Evolutionary conservation across 2,329 filamentous ascomycete species (phyloP), one percentile per base, ranked within the genome.

Genomic region (Epichloe gansuensis): DNA sequence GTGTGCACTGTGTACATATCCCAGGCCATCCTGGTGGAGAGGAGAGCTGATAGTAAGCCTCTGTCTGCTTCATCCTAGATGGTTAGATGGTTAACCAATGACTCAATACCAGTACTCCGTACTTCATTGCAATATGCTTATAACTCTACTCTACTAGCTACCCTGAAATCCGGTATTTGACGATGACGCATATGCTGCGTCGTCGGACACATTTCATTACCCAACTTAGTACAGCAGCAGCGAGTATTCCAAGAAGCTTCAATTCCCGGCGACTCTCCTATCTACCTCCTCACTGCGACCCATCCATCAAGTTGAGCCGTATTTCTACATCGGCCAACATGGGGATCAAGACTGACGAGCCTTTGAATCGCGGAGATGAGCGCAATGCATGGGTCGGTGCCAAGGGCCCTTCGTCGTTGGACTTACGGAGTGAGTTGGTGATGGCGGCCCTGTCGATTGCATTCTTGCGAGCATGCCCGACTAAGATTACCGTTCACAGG

Each of bases 401-500:
- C 39, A 54, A 54, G 21, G 56, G 58, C 5, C 53, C 58, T 9
- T 52, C 53, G 12, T 52, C 58, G 5, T 9, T 57, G 21, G 58
- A 59, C 43, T 36, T 59, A 40, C 53, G 58, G 45, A 59, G 58
- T 59, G 45, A 56, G 55, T 48, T 31, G 21, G 17, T 12, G 7
- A 40, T 36, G 21, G 36, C 36, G 13, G 36, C n/a, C 36, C 45
- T 43, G 34, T 9, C n/a, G 2, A 35, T n/a, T 4, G 3, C 49
- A 17, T 43, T 34, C 12, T 47, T 12, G 7, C 34, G 15, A 13
- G 23, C 9, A 23, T 34, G 34, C 25, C 41, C 11, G 12, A 49
- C 44, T 48, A 47, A 35, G 47, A 40, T 6, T 36, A n/a, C 36
- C 34, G 13, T 21, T 5, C 21, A 11, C 47, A 76, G 75, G 75